Percentiles rank a stretch among this genome's conserved stretches.
Evolutionary conservation across 2,329 filamentous ascomycete genomes (phyloP).

Genomic region (Byssochlamys sp.): DNA sequence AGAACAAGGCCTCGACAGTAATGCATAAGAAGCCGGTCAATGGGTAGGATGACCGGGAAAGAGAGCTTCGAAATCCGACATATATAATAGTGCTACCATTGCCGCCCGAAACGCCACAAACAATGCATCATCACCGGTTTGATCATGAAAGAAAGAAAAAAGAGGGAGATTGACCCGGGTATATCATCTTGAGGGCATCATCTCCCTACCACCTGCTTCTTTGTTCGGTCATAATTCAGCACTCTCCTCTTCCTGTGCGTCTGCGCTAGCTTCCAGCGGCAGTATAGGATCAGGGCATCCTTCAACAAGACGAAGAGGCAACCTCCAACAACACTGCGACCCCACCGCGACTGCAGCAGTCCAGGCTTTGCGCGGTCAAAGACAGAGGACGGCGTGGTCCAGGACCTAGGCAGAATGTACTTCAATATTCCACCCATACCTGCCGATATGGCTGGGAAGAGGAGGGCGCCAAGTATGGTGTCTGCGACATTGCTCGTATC

Average conservation of each 20-base stretch:
- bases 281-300: conserved; percentile 54
- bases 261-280: conserved; percentile 40
- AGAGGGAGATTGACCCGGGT: neutral
- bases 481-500: conserved; percentile 49
- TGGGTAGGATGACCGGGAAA: neutral
- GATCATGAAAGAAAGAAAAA: neutral
- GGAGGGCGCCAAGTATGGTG: conserved; percentile 57
- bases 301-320: conserved; percentile 81
- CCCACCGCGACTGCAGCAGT: conserved; percentile 76
- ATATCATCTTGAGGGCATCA: conserved; percentile 6
- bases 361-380: conserved; percentile 44
- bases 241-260: conserved; percentile 38
- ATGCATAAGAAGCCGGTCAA: neutral
- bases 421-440: conserved; percentile 68
- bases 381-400: conserved; percentile 43
- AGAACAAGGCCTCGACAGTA: neutral
- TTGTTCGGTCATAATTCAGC: conserved; percentile 37
- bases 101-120: neutral
- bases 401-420: conserved; percentile 55
- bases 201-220: conserved; percentile 23
- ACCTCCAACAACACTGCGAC: conserved; percentile 76
- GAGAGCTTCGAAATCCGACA: neutral
- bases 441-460: conserved; percentile 74
- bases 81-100: neutral
- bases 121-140: conserved; percentile 13